Conservation (phyloP, 495 filamentous ascomycete genomes). For the Neurospora africana region DNA sequence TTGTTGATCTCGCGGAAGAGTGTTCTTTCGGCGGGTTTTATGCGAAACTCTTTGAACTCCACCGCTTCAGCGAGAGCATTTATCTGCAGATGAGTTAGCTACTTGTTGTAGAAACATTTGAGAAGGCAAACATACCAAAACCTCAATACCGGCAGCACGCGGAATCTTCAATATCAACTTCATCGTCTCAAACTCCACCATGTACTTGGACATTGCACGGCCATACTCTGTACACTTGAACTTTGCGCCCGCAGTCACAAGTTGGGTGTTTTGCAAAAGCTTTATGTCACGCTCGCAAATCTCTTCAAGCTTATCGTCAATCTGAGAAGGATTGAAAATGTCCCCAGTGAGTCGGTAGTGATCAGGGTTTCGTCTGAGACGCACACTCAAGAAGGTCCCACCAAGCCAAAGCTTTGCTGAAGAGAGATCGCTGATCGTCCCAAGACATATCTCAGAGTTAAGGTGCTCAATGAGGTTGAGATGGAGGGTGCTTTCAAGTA, state of each 20-base stretch:
- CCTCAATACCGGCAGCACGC: conserved; percentile 47
- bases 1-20: conserved; percentile 79
- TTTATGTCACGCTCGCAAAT: conserved; percentile 75
- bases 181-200: conserved; percentile 88
- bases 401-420: conserved; percentile 75
- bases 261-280: conserved; percentile 48
- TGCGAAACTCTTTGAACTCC: conserved; percentile 61
- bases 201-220: conserved; percentile 87
- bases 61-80: conserved; percentile 48
- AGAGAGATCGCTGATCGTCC: conserved; percentile 59
- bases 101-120: conserved; percentile 12
- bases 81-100: conserved; percentile 30
- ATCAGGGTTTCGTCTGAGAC: conserved; percentile 66
- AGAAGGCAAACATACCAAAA: conserved; percentile 49
- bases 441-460: conserved; percentile 85
- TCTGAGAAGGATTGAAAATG: conserved; percentile 28
- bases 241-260: conserved; percentile 42
- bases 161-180: conserved; percentile 57
- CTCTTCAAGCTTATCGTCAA: conserved; percentile 62
- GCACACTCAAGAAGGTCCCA: conserved; percentile 79
- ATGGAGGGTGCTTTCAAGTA: conserved; percentile 82
- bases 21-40: conserved; percentile 63
- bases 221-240: conserved; percentile 70
- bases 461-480: conserved; percentile 82
- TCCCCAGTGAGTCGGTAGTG: conserved; percentile 65